phyloP scores from a whole-genome alignment of 805 yeast species.

The Saturnispora serradocipensis region DNA sequence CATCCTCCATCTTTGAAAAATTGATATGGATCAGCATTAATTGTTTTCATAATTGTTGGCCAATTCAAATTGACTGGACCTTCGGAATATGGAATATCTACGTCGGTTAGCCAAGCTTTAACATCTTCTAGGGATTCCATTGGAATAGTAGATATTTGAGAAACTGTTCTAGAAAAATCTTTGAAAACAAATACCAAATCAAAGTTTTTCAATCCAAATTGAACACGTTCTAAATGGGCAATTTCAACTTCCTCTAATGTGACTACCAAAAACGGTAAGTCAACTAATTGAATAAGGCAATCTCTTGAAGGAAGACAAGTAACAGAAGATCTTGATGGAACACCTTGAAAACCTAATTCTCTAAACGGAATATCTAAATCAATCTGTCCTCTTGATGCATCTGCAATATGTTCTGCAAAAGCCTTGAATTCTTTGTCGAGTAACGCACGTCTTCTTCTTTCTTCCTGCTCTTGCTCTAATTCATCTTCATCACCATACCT shows the following conservation, averaged over 20 bases:
- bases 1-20: slow-evolving; percentile 95
- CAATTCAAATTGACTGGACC: slow-evolving; percentile 95
- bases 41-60: slow-evolving; percentile 91
- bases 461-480: slow-evolving; percentile 97
- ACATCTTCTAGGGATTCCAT: slow-evolving; percentile 86
- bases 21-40: slow-evolving; percentile 85
- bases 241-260: slow-evolving; percentile 88
- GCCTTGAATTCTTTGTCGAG: slow-evolving; percentile 85
- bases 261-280: slow-evolving; percentile 90
- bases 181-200: slow-evolving; percentile 95
- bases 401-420: slow-evolving; percentile 86
- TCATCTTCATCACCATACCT: slow-evolving; percentile 97
- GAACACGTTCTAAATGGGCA: slow-evolving; percentile 94
- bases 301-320: slow-evolving; percentile 96
- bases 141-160: slow-evolving; percentile 90
- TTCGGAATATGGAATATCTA: slow-evolving; percentile 89
- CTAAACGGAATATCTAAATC: slow-evolving; percentile 93
- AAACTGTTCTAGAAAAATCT: slow-evolving; percentile 80
- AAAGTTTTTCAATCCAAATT: slow-evolving; percentile 91
- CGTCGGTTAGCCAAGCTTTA: slow-evolving; percentile 95
- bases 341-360: slow-evolving; percentile 96
- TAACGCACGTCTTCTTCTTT: slow-evolving; percentile 81
- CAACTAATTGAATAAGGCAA: slow-evolving; percentile 87
- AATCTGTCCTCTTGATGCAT: slow-evolving; percentile 70
- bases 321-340: slow-evolving; percentile 89